Percentiles rank a stretch among this genome's conserved stretches.
These are phyloP conservation scores for Lenzites betulinus DNA, from an alignment of 768 basidiomycete species.

Conservation along the genomic window DNA sequence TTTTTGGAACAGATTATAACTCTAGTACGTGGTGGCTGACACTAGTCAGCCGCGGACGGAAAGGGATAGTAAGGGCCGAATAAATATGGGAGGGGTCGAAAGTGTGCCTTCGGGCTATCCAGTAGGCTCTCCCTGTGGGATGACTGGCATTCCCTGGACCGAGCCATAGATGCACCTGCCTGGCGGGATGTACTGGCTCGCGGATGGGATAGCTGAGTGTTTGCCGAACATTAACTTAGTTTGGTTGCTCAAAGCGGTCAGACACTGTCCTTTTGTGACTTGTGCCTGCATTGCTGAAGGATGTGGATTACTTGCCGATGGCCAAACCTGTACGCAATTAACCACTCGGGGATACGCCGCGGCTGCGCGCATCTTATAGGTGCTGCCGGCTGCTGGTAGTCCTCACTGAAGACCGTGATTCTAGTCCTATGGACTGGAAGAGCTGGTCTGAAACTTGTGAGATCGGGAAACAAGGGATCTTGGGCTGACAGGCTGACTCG, in stretches of 20 bases:
- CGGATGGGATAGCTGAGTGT: slow-evolving; percentile 16
- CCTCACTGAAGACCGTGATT: slow-evolving; percentile 36
- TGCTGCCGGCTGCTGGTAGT: slow-evolving; percentile 33
- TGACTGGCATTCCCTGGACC: slow-evolving; percentile 20
- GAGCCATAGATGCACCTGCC: slow-evolving; percentile 26
- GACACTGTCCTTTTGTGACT: slow-evolving; percentile 23
- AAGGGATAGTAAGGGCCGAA: not conserved
- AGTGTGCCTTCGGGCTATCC: slow-evolving; percentile 9
- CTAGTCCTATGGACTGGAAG: slow-evolving; percentile 33
- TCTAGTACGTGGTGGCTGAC: not conserved
- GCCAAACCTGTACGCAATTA: slow-evolving; percentile 36
- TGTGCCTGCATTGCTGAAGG: slow-evolving; percentile 27
- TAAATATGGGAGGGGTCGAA: slow-evolving; percentile 7
- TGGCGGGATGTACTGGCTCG: slow-evolving; percentile 27
- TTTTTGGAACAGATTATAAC: not conserved
- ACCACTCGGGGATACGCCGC: slow-evolving; percentile 38
- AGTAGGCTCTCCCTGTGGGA: slow-evolving; percentile 15
- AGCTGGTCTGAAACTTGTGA: slow-evolving; percentile 46
- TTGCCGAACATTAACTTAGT: not conserved
- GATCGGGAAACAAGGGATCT: slow-evolving; percentile 48
- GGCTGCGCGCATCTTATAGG: slow-evolving; percentile 25
- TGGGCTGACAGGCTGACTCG: slow-evolving; percentile 23
- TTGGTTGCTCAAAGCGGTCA: slow-evolving; percentile 15
- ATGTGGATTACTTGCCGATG: slow-evolving; percentile 42
- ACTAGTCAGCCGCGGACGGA: not conserved